Percentiles rank a stretch among this genome's conserved stretches.
Evolutionary conservation across 2,329 filamentous ascomycete genomes (phyloP).

Genomic region (Phialocephala sp.): DNA sequence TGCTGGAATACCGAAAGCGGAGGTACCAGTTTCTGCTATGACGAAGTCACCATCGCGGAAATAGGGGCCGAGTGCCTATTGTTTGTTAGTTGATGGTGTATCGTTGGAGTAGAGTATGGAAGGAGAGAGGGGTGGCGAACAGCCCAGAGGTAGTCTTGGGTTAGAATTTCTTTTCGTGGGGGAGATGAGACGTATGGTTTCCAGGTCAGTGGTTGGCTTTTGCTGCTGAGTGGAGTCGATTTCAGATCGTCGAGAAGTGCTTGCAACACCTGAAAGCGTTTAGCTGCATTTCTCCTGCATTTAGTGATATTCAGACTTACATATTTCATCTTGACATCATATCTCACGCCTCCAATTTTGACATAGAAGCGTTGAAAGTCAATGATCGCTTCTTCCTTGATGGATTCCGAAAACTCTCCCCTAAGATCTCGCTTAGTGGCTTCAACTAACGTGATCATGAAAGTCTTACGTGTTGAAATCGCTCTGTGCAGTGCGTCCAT

Average conservation of each 20-base stretch:
- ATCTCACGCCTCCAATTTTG: constrained; percentile 29
- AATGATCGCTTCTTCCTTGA: constrained; percentile 35
- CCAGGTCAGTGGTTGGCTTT: neutral
- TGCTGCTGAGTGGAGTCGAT: neutral
- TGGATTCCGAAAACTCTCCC: constrained; percentile 39
- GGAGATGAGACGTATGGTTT: neutral
- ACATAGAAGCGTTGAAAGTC: constrained; percentile 43
- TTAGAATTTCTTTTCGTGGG: neutral
- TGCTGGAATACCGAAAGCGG: constrained; percentile 55
- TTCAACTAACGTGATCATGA: neutral
- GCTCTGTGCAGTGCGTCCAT: neutral
- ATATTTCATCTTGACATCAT: constrained; percentile 34
- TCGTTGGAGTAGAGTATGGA: neutral
- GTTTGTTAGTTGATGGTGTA: neutral
- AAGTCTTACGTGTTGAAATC: neutral
- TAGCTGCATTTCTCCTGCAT: neutral
- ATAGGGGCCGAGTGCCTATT: constrained; percentile 48
- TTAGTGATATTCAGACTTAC: constrained; percentile 2
- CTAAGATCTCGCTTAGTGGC: constrained; percentile 12
- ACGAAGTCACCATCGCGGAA: constrained; percentile 59
- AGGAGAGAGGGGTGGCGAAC: neutral
- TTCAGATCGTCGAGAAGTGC: neutral
- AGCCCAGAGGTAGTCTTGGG: constrained; percentile 1
- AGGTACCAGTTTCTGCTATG: constrained; percentile 62
- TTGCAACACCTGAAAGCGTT: neutral